phyloP scores from a whole-genome alignment of 768 basidiomycete genomes.

The Mycena kentingensis region DNA sequence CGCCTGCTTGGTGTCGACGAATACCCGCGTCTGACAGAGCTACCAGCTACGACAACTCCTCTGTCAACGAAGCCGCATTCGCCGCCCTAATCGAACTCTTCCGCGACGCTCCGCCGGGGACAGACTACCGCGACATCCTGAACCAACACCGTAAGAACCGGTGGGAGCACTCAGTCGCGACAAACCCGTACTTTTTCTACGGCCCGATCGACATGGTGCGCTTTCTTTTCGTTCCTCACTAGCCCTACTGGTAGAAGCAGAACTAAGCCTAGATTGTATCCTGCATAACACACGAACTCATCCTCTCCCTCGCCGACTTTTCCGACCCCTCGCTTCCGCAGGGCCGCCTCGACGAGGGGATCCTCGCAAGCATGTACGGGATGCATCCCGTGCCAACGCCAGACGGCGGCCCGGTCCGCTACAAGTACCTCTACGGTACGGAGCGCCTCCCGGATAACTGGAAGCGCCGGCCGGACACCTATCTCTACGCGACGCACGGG shows the following conservation, averaged over 20 bases:
- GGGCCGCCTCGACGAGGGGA: too few species aligned
- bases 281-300: neutral
- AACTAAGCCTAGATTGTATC: neutral
- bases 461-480: too few species aligned
- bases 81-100: neutral
- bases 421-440: too few species aligned
- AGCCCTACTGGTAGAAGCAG: neutral
- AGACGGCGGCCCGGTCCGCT: too few species aligned
- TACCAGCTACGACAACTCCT: neutral
- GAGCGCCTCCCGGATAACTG: too few species aligned
- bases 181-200: slow-evolving; percentile 7
- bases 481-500: neutral
- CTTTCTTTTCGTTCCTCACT: neutral
- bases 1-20: neutral
- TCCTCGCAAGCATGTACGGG: too few species aligned
- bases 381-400: too few species aligned
- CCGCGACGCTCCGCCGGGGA: neutral
- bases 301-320: too few species aligned
- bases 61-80: neutral
- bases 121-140: neutral
- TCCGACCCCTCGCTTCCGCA: too few species aligned
- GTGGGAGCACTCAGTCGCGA: neutral
- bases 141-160: neutral
- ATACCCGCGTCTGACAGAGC: neutral
- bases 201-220: slow-evolving; percentile 11